These are phyloP conservation scores for Asterophora lycoperdoides DNA, from an alignment of 768 basidiomycete genomes.

Conservation along the genomic window DNA sequence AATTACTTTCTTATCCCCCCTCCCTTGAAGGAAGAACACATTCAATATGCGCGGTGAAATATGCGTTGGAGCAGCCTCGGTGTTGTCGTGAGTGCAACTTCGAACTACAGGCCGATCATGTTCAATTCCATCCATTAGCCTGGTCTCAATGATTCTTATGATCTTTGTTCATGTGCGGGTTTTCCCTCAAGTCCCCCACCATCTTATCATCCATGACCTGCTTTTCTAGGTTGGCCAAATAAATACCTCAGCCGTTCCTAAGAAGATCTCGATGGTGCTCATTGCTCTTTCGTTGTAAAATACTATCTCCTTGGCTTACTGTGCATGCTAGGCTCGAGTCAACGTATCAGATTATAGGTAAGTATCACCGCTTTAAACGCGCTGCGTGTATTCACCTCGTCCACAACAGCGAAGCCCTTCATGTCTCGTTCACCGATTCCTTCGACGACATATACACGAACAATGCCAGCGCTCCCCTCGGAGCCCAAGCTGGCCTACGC, in stretches of 20 bases:
- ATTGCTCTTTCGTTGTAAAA: slow-evolving; percentile 1
- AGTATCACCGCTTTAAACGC: slow-evolving; percentile 18
- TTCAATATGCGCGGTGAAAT: slow-evolving; percentile 65
- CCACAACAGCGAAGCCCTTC: slow-evolving; percentile 44
- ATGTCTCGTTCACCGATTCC: slow-evolving; percentile 48
- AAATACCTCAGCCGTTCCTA: slow-evolving; percentile 69
- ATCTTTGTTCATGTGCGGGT: slow-evolving; percentile 76
- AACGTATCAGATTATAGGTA: slow-evolving; percentile 73
- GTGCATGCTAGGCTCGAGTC: slow-evolving; percentile 49
- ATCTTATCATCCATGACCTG: slow-evolving; percentile 23
- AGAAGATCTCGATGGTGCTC: slow-evolving; percentile 68
- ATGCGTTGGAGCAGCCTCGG: slow-evolving; percentile 66
- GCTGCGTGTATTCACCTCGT: slow-evolving; percentile 4
- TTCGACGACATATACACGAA: slow-evolving; percentile 62
- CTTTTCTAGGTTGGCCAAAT: slow-evolving; percentile 72
- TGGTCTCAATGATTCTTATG: slow-evolving; percentile 56
- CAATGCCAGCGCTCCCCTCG: slow-evolving; percentile 61
- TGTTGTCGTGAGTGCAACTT: slow-evolving; percentile 56
- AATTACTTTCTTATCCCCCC: slow-evolving; percentile 19
- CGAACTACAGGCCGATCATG: slow-evolving; percentile 14
- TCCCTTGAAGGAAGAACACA: slow-evolving; percentile 8
- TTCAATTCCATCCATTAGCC: slow-evolving; percentile 21
- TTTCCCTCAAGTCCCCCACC: slow-evolving; percentile 7
- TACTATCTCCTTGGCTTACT: background rate
- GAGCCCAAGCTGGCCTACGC: slow-evolving; percentile 53